These are phyloP conservation scores for Hericium erinaceus DNA, from an alignment of 768 basidiomycete genomes.

Conservation along the genomic window DNA sequence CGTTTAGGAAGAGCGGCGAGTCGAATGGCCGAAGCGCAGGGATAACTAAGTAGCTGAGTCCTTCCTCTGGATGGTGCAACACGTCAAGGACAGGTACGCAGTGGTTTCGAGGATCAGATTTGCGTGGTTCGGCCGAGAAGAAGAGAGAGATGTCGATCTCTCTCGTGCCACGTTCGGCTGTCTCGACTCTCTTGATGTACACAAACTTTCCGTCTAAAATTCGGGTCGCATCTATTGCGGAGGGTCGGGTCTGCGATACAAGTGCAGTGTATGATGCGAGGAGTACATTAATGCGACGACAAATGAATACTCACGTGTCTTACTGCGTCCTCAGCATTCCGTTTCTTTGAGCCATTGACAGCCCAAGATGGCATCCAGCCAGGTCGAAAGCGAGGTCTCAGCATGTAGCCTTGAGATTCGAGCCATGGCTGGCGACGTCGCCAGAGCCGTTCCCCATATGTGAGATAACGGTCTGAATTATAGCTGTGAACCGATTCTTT, in stretches of 20 bases:
- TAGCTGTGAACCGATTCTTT: too few species aligned
- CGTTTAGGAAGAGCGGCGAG: constrained; percentile 21
- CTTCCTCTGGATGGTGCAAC: constrained; percentile 7
- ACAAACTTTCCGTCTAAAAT: neutral
- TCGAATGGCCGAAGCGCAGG: constrained; percentile 20
- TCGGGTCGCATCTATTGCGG: neutral
- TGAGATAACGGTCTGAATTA: too few species aligned
- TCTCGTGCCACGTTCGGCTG: too few species aligned
- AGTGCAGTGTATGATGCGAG: too few species aligned
- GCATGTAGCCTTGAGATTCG: neutral
- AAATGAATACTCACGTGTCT: too few species aligned
- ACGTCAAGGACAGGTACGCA: constrained; percentile 17
- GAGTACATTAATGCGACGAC: too few species aligned
- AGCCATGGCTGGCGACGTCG: neutral
- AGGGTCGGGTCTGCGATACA: too few species aligned
- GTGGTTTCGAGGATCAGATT: constrained; percentile 19
- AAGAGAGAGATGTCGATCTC: neutral
- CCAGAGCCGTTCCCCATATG: neutral
- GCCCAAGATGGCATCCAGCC: neutral
- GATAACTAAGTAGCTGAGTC: constrained; percentile 21
- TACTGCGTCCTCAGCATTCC: neutral
- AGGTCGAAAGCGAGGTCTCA: neutral
- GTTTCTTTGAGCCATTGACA: neutral
- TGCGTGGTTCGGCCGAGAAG: constrained; percentile 8
- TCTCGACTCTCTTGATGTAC: neutral